These are phyloP conservation scores for Saccharomyces uvarum DNA, from an alignment of 1,139 yeast genomes.

Conservation along the genomic window DNA sequence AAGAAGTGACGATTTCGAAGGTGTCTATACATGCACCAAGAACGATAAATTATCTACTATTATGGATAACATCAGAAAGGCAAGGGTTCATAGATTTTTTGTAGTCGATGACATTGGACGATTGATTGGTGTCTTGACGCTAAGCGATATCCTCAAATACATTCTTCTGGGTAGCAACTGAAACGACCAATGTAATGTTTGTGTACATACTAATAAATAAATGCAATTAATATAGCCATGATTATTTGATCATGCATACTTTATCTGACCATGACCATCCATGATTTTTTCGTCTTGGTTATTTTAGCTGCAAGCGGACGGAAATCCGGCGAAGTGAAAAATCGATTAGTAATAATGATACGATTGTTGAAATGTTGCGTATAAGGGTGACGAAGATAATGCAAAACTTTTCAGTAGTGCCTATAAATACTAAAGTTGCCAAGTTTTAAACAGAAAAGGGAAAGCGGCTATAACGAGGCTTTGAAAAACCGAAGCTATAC, in stretches of 20 bases:
- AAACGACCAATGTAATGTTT: slow-evolving; percentile 1
- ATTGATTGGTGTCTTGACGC: slow-evolving; percentile 75
- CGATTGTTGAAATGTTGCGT: background rate
- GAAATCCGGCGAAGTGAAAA: background rate
- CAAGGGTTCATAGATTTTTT: slow-evolving; percentile 84
- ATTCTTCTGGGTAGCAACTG: slow-evolving; percentile 58
- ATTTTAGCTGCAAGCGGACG: background rate
- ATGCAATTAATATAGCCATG: background rate
- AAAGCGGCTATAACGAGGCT: background rate
- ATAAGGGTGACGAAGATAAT: background rate
- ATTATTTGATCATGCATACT: background rate
- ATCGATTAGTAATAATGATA: background rate
- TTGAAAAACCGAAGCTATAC: background rate
- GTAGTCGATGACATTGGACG: slow-evolving; percentile 80
- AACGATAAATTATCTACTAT: slow-evolving; percentile 83
- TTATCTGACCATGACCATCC: background rate
- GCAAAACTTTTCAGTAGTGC: background rate
- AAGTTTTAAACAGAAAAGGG: background rate
- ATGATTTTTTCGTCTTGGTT: background rate
- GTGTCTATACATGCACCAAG: slow-evolving; percentile 91
- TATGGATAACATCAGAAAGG: slow-evolving; percentile 86
- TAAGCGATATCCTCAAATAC: slow-evolving; percentile 85
- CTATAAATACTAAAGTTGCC: background rate
- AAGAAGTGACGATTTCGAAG: slow-evolving; percentile 94
- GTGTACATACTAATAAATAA: background rate